A percentile compares a stretch with the other conserved stretches of the same genome.
These are phyloP conservation scores for Benincasa hispida DNA, from an alignment of 306 rosid genomes.

Conservation along the genomic window DNA sequence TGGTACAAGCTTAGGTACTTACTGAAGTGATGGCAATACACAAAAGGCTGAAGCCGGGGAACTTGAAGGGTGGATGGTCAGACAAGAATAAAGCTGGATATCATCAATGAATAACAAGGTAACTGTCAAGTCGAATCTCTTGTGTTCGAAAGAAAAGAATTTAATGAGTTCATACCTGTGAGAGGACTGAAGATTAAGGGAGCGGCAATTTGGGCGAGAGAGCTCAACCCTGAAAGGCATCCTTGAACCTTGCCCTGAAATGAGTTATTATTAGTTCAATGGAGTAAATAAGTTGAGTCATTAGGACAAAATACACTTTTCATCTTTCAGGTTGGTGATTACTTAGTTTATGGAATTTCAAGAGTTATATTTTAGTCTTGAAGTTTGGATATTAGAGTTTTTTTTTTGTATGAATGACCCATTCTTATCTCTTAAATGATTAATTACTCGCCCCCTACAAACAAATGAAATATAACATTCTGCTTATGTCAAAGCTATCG, in stretches of 20 bases:
- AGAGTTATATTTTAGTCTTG: no score
- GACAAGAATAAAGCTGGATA: constrained; percentile 71
- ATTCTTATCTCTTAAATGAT: no score
- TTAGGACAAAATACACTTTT: no score
- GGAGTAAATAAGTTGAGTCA: background rate
- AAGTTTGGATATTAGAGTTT: no score
- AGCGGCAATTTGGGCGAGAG: constrained; percentile 59
- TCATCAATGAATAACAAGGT: background rate
- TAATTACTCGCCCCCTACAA: no score
- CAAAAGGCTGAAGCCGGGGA: constrained; percentile 81
- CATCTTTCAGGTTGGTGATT: no score
- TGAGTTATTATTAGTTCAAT: background rate
- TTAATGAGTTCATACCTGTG: constrained; percentile 31
- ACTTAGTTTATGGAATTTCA: no score
- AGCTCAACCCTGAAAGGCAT: constrained; percentile 65
- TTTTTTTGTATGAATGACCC: no score
- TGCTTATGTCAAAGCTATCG: no score
- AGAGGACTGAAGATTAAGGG: constrained; percentile 74
- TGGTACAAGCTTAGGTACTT: background rate
- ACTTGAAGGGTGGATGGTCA: constrained; percentile 64
- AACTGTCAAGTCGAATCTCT: constrained; percentile 4
- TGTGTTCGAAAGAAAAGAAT: background rate
- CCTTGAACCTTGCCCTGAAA: constrained; percentile 87
- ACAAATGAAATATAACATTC: no score
- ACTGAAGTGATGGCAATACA: constrained; percentile 56